Conservation (phyloP, 352 stramenopile genomes). For the Pythium rhizo-oryzae region DNA sequence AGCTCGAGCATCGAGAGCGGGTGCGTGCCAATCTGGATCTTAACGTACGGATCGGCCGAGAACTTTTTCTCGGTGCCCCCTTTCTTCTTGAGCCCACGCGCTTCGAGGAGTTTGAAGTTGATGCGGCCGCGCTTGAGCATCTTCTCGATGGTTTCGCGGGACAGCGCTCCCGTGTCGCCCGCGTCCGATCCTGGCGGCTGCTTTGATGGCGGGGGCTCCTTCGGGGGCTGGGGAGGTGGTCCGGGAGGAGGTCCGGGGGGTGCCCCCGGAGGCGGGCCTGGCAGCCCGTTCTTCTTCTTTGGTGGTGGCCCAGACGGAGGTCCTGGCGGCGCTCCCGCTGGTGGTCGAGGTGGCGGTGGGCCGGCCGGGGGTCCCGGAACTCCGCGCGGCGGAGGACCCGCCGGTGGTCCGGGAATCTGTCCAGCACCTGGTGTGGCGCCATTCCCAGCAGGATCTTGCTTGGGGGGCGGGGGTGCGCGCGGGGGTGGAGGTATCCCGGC, state of each 20-base stretch:
- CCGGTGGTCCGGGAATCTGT: conserved; percentile 17
- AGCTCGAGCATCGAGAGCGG: conserved; percentile 64
- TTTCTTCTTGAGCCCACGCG: conserved; percentile 61
- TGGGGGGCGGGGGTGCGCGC: conserved; percentile 31
- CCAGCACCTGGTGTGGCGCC: conserved; percentile 6
- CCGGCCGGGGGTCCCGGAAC: conserved; percentile 20
- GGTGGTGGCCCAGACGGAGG: conserved; percentile 39
- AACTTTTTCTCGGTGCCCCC: conserved; percentile 68
- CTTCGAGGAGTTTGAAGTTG: conserved; percentile 75
- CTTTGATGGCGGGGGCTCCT: conserved; percentile 42
- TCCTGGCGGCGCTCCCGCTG: conserved; percentile 32
- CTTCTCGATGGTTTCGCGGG: conserved; percentile 38
- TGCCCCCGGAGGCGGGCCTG: conserved; percentile 45
- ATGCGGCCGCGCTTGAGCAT: conserved; percentile 70
- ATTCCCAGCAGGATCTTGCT: conserved; percentile 2
- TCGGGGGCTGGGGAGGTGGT: conserved; percentile 52
- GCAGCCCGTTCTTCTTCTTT: conserved; percentile 31
- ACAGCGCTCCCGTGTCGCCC: not conserved
- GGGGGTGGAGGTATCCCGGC: conserved; percentile 34
- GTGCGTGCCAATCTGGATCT: conserved; percentile 73
- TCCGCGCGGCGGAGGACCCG: conserved; percentile 2
- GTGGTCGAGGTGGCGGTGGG: conserved; percentile 32
- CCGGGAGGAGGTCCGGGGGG: conserved; percentile 53
- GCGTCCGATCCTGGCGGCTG: not conserved
- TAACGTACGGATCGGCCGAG: conserved; percentile 82